Evolutionary conservation across 495 filamentous ascomycete genomes (phyloP).

Genomic region (Tuber borchii): DNA sequence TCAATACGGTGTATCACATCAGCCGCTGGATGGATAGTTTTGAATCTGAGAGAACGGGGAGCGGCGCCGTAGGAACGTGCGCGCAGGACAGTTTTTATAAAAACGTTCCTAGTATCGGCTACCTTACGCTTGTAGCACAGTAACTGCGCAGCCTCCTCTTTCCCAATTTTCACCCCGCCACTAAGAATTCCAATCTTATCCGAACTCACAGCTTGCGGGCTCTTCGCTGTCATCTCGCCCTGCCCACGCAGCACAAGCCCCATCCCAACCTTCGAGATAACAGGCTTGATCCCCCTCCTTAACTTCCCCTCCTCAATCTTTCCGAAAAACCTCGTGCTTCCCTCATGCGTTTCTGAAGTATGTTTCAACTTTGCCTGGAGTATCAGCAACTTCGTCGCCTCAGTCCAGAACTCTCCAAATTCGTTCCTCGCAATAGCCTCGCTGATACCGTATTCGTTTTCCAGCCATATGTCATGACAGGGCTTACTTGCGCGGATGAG

Average conservation of each 20-base stretch:
- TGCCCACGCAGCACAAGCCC: not conserved
- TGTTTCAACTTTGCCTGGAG: not conserved
- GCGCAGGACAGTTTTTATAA: not conserved
- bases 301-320: not conserved
- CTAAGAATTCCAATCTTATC: not conserved
- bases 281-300: not conserved
- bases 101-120: not conserved
- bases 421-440: not conserved
- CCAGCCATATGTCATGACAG: not conserved
- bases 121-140: not conserved
- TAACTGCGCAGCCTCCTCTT: not conserved
- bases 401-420: not conserved
- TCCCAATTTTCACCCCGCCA: not conserved
- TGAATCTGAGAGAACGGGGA: not conserved
- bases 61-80: not conserved
- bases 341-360: not conserved
- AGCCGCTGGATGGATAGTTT: not conserved
- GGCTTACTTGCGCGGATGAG: constrained; percentile 2
- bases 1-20: not conserved
- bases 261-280: not conserved
- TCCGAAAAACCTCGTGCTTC: not conserved
- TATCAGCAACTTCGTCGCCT: not conserved
- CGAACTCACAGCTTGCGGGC: not conserved
- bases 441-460: not conserved
- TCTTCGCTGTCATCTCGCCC: not conserved